Evolutionary conservation across 1,139 yeast species (phyloP).

Genomic region (Protomyces lactucae-debilis): DNA sequence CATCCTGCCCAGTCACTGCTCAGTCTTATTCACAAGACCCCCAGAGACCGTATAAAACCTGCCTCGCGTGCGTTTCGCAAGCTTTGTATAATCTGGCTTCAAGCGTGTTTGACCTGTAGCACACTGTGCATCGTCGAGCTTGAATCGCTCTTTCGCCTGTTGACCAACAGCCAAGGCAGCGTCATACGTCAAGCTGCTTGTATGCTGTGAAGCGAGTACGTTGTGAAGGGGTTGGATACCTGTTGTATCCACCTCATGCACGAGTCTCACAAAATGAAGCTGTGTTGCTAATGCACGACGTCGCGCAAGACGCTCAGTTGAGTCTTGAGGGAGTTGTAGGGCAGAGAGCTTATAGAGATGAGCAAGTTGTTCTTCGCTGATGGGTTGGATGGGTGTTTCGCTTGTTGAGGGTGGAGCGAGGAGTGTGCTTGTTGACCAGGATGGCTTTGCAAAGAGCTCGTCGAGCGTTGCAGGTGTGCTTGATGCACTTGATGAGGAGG

Average conservation of each 20-base stretch:
- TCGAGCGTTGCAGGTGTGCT: not conserved
- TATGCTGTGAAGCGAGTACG: slow-evolving; percentile 4
- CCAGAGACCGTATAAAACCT: slow-evolving; percentile 15
- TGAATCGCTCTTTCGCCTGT: not conserved
- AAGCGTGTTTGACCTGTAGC: not conserved
- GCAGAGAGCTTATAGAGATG: slow-evolving; percentile 17
- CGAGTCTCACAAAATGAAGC: slow-evolving; percentile 40
- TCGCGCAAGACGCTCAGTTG: slow-evolving; percentile 29
- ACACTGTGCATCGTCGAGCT: not conserved
- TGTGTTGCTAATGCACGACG: slow-evolving; percentile 38
- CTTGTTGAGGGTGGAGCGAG: not conserved
- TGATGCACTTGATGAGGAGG: not conserved
- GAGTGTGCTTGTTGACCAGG: slow-evolving; percentile 23
- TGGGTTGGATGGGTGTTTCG: not conserved
- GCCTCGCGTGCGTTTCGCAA: slow-evolving; percentile 2
- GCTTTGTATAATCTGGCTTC: slow-evolving; percentile 5
- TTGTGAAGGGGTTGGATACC: slow-evolving; percentile 37
- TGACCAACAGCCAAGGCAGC: slow-evolving; percentile 5
- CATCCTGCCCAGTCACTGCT: not conserved
- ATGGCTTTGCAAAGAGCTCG: slow-evolving; percentile 1
- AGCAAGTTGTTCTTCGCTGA: slow-evolving; percentile 7
- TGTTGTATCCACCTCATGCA: slow-evolving; percentile 39
- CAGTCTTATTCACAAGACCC: slow-evolving; percentile 1
- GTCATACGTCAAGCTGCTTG: not conserved
- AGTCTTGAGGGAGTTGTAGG: slow-evolving; percentile 14